phyloP scores from a whole-genome alignment of 2,329 filamentous ascomycete species.

The Colletotrichum sp. region DNA sequence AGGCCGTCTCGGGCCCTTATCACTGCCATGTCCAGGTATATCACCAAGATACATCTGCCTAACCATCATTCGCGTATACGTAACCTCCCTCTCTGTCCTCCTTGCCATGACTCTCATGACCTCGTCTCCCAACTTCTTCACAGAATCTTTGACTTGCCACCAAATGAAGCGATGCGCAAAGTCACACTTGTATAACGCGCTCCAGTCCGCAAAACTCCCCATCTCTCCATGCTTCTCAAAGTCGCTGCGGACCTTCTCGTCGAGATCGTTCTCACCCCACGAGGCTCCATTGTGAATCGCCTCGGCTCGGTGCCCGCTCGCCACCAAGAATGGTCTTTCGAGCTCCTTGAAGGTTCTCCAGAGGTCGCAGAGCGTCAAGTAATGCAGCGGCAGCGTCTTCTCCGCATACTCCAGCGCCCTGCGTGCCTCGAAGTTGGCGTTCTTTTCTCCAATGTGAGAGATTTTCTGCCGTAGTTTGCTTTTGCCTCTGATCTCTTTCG shows the following conservation, averaged over 20 bases:
- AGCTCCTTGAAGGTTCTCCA: slow-evolving; percentile 16
- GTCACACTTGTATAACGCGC: slow-evolving; percentile 13
- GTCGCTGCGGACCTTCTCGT: slow-evolving; percentile 11
- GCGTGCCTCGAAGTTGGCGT: not conserved
- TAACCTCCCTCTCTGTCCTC: slow-evolving; percentile 16
- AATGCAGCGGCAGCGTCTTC: slow-evolving; percentile 10
- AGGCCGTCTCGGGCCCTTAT: not conserved
- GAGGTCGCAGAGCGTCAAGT: slow-evolving; percentile 13
- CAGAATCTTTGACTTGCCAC: slow-evolving; percentile 17
- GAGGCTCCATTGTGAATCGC: slow-evolving; percentile 11
- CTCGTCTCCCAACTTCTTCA: slow-evolving; percentile 10
- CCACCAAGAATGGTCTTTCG: slow-evolving; percentile 11
- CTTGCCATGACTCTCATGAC: slow-evolving; percentile 14
- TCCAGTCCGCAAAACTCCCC: slow-evolving; percentile 16
- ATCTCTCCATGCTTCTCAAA: slow-evolving; percentile 11
- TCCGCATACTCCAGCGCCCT: slow-evolving; percentile 5
- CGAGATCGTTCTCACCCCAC: slow-evolving; percentile 13
- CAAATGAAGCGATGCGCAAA: slow-evolving; percentile 17
- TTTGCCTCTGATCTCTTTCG: slow-evolving; percentile 3
- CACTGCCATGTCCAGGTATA: not conserved
- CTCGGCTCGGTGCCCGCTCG: slow-evolving; percentile 14
- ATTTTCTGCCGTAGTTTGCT: not conserved
- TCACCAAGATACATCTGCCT: slow-evolving; percentile 1
- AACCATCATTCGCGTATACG: slow-evolving; percentile 13
- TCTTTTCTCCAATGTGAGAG: not conserved